These are phyloP conservation scores for Rhizopogon vesiculosus DNA, from an alignment of 768 basidiomycete species.

Conservation along the genomic window DNA sequence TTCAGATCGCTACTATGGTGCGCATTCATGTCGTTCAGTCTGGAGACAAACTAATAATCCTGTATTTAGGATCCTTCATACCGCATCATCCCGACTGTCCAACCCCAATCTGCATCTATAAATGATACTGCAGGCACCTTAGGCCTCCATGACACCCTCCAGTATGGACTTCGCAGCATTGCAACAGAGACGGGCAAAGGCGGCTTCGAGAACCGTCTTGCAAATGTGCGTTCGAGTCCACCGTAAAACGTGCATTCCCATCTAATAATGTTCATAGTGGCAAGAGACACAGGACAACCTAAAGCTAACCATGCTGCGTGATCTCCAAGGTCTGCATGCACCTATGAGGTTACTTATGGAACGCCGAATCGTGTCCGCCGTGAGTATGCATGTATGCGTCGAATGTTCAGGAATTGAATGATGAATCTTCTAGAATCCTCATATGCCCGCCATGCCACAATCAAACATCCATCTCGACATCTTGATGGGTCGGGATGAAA, in stretches of 20 bases:
- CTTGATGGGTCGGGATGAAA: constrained; percentile 88
- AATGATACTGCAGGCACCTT: constrained; percentile 65
- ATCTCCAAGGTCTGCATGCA: constrained; percentile 81
- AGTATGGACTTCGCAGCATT: constrained; percentile 79
- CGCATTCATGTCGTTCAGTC: neutral
- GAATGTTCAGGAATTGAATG: neutral
- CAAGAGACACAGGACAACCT: constrained; percentile 87
- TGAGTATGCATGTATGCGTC: constrained; percentile 32
- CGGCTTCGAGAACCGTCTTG: constrained; percentile 60
- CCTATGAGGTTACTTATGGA: constrained; percentile 94
- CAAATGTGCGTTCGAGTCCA: constrained; percentile 47
- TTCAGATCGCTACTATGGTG: constrained; percentile 17
- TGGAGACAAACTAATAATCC: constrained; percentile 1
- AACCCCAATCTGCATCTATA: constrained; percentile 58
- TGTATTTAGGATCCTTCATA: constrained; percentile 41
- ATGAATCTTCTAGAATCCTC: constrained; percentile 45
- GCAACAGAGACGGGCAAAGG: constrained; percentile 64
- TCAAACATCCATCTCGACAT: constrained; percentile 90
- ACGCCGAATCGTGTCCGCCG: constrained; percentile 75
- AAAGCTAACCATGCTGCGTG: constrained; percentile 78
- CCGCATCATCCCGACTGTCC: constrained; percentile 56
- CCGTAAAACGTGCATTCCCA: neutral
- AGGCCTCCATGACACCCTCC: constrained; percentile 86
- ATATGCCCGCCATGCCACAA: constrained; percentile 57
- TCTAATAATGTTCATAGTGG: constrained; percentile 56